Conservation (phyloP, 768 basidiomycete genomes). For the Podaxis mareebaensis region DNA sequence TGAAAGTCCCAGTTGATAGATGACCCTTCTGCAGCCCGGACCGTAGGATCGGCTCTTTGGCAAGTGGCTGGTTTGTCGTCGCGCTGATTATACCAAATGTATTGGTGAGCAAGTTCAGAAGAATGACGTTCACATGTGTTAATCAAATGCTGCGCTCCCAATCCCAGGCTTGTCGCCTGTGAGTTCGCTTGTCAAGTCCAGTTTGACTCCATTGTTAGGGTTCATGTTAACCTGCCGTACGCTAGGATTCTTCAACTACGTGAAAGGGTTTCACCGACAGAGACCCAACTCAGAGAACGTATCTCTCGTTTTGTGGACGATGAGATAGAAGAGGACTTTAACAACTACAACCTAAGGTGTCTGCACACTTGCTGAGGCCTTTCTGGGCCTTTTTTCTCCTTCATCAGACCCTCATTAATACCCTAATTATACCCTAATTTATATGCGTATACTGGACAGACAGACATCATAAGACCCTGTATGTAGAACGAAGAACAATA, state of each 20-base stretch:
- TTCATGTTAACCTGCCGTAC: background rate
- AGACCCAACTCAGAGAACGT: background rate
- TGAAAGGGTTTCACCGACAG: background rate
- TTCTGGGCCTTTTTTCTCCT: too few relatives aligned
- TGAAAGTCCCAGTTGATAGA: background rate
- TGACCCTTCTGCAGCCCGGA: background rate
- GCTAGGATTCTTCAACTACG: background rate
- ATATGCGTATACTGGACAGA: too few relatives aligned
- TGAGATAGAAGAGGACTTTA: background rate
- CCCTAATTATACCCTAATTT: too few relatives aligned
- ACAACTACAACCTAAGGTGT: background rate
- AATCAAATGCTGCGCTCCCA: background rate
- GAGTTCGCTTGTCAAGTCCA: background rate
- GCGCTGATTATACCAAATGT: background rate
- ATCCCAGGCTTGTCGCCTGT: background rate
- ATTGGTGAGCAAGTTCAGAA: background rate
- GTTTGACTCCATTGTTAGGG: too few relatives aligned
- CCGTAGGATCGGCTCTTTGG: background rate
- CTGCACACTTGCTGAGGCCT: too few relatives aligned
- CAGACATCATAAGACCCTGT: too few relatives aligned
- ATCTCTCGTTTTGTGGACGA: background rate
- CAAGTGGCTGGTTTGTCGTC: background rate
- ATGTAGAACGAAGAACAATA: too few relatives aligned
- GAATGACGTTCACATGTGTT: background rate
- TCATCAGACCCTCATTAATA: too few relatives aligned